phyloP scores from a whole-genome alignment of 352 stramenopile genomes.

The Globisporangium heterothallicum region DNA sequence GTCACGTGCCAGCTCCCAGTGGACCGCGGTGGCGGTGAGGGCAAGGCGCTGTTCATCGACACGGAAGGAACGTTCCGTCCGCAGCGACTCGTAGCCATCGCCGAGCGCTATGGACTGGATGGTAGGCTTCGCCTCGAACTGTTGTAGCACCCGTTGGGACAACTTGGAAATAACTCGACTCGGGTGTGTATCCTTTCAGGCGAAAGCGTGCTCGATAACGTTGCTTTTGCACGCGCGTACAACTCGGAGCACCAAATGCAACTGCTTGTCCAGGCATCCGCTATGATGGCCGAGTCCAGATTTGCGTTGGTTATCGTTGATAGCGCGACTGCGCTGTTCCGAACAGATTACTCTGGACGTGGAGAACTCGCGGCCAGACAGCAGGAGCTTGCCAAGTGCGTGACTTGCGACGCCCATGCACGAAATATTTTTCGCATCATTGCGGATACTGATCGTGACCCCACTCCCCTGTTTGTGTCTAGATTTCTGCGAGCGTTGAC shows the following conservation, averaged over 20 bases:
- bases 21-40: conserved; percentile 96
- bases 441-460: conserved; percentile 1
- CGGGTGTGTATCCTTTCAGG: conserved; percentile 17
- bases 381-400: conserved; percentile 81
- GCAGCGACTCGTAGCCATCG: conserved; percentile 95
- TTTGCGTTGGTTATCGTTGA: conserved; percentile 97
- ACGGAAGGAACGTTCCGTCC: conserved; percentile 99
- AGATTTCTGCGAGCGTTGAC: conserved; percentile 97
- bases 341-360: conserved; percentile 98
- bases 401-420: not conserved
- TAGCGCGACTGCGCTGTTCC: conserved; percentile 96
- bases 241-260: conserved; percentile 99
- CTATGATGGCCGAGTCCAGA: conserved; percentile 98
- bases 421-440: not conserved
- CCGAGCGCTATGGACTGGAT: conserved; percentile 97
- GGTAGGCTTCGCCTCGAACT: conserved; percentile 17
- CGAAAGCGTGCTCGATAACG: conserved; percentile 97
- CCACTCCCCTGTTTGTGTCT: conserved; percentile 47
- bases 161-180: no score
- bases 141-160: not conserved
- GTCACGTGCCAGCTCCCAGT: conserved; percentile 98
- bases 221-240: conserved; percentile 97
- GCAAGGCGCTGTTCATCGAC: conserved; percentile 98
- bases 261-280: conserved; percentile 95
- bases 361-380: conserved; percentile 96